A percentile compares a stretch with the other conserved stretches of the same genome.
phyloP scores from a whole-genome alignment of 306 rosid species.

The Erythrophleum fordii region DNA sequence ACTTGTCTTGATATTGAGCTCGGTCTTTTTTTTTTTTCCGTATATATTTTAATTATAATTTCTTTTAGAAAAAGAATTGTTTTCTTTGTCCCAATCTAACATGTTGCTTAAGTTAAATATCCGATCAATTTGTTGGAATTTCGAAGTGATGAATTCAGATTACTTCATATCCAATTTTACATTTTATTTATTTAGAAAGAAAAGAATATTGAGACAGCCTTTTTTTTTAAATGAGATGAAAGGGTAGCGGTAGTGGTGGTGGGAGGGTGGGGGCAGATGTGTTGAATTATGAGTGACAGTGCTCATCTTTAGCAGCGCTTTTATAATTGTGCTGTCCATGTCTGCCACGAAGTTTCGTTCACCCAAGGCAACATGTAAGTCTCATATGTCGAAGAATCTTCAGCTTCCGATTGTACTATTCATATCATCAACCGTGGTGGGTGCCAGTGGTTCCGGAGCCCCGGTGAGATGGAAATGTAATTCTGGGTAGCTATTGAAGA shows the following conservation, averaged over 20 bases:
- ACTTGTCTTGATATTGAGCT: neutral
- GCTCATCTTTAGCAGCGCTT: neutral
- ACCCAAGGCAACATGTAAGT: constrained; percentile 19
- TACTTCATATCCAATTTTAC: neutral
- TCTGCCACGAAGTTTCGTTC: constrained; percentile 24
- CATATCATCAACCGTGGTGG: neutral
- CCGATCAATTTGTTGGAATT: constrained; percentile 9
- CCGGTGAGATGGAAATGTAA: neutral
- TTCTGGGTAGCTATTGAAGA: constrained; percentile 25
- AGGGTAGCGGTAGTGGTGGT: neutral
- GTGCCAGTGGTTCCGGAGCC: neutral
- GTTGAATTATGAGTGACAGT: constrained; percentile 3
- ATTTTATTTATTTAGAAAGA: neutral
- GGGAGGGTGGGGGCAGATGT: neutral
- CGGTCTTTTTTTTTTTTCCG: neutral
- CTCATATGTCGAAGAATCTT: constrained; percentile 29
- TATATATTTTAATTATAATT: too few relatives aligned
- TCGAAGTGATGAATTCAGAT: neutral
- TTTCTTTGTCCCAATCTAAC: neutral
- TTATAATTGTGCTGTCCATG: neutral
- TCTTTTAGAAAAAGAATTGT: neutral
- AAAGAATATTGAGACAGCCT: too few relatives aligned
- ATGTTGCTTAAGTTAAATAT: constrained; percentile 26
- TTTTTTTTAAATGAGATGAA: neutral
- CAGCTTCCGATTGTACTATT: constrained; percentile 1